These are phyloP conservation scores for Pseudonitzschia pungens DNA, from an alignment of 108 stramenopile genomes.

Conservation along the genomic window DNA sequence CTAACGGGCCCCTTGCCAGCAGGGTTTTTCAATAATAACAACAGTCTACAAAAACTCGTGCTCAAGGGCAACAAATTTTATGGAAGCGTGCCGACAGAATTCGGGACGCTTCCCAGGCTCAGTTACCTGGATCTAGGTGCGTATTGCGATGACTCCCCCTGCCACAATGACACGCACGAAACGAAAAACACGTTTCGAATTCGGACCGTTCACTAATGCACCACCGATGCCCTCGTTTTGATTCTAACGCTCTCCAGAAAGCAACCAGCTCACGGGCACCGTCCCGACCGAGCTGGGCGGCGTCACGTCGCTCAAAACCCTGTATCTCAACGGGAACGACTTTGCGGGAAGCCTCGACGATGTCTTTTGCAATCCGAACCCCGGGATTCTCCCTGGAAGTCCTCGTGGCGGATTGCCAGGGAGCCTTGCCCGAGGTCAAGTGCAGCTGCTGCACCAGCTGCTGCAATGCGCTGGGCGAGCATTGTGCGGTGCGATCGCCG, in stretches of 20 bases:
- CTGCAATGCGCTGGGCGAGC: neutral
- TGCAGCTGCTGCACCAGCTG: constrained; percentile 14
- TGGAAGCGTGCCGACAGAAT: neutral
- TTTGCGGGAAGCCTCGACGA: constrained; percentile 6
- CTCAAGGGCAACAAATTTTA: neutral
- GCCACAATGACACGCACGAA: neutral
- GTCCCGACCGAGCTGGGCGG: neutral
- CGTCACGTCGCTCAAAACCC: neutral
- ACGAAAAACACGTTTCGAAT: neutral
- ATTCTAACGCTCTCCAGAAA: neutral
- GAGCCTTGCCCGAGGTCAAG: neutral
- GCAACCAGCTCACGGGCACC: neutral
- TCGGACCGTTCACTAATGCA: too few relatives aligned
- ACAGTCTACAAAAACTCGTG: neutral
- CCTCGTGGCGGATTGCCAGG: neutral
- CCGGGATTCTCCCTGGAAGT: neutral
- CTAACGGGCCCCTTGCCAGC: neutral
- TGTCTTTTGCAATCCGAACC: neutral
- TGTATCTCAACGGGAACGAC: neutral
- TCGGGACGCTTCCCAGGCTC: neutral
- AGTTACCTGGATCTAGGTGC: neutral
- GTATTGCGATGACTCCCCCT: neutral
- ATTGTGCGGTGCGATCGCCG: neutral
- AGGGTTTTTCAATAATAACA: neutral
- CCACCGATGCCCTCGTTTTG: too few relatives aligned